A percentile compares a stretch with the other conserved stretches of the same genome.
phyloP scores from a whole-genome alignment of 768 basidiomycete genomes.

The Chalciporus sphaerocephalus region DNA sequence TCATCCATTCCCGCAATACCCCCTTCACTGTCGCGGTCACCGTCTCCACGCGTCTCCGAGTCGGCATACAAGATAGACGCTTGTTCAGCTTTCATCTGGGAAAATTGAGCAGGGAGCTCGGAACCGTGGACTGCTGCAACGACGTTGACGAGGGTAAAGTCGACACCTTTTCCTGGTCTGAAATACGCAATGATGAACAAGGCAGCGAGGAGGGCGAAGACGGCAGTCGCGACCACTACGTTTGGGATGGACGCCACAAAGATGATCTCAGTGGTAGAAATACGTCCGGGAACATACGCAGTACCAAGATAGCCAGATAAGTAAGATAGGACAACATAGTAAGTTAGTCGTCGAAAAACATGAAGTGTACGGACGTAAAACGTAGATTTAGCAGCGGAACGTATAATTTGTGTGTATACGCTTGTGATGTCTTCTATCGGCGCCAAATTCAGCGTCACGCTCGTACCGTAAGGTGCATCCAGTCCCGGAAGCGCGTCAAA shows the following conservation, averaged over 20 bases:
- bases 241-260: slow-evolving; percentile 28
- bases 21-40: no score
- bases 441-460: slow-evolving; percentile 1
- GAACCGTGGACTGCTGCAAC: slow-evolving; percentile 22
- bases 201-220: slow-evolving; percentile 22
- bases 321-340: slow-evolving; percentile 13
- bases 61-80: neutral
- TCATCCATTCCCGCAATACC: neutral
- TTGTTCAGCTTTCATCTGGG: slow-evolving; percentile 5
- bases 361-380: neutral
- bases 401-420: slow-evolving; percentile 18
- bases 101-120: slow-evolving; percentile 22
- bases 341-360: neutral
- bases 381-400: slow-evolving; percentile 19
- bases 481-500: slow-evolving; percentile 7
- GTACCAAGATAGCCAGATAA: slow-evolving; percentile 22
- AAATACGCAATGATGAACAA: slow-evolving; percentile 23
- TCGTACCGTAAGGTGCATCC: neutral
- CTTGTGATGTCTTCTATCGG: slow-evolving; percentile 16
- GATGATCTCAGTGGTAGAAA: slow-evolving; percentile 18
- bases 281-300: slow-evolving; percentile 28
- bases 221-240: slow-evolving; percentile 20
- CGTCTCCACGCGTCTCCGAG: no score
- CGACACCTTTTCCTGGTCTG: slow-evolving; percentile 16
- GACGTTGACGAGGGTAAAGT: slow-evolving; percentile 24